Conservation (phyloP, 768 basidiomycete genomes). For the Kwoniella dendrophila region DNA sequence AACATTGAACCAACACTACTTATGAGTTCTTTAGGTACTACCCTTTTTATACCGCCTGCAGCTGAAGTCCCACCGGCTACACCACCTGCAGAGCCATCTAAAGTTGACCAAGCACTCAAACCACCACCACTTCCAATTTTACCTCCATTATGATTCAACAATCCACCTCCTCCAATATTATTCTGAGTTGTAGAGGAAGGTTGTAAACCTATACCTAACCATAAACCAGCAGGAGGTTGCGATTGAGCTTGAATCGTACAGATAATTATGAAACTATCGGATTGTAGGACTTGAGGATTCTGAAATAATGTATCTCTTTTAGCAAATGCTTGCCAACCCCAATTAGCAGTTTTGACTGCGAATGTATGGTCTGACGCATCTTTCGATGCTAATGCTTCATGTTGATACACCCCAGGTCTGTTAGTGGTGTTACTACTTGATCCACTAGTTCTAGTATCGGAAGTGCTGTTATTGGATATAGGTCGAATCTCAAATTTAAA, state of each 20-base stretch:
- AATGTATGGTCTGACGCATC: constrained; percentile 83
- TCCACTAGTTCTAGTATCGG: constrained; percentile 7
- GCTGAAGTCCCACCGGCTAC: constrained; percentile 51
- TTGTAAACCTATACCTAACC: constrained; percentile 52
- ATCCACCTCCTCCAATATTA: constrained; percentile 40
- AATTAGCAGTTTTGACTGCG: constrained; percentile 77
- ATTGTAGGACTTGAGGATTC: constrained; percentile 55
- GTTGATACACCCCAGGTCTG: constrained; percentile 5
- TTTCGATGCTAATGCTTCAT: constrained; percentile 59
- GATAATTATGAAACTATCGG: constrained; percentile 73
- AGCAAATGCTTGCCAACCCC: constrained; percentile 84
- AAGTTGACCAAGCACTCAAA: constrained; percentile 49
- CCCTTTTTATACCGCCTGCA: constrained; percentile 41
- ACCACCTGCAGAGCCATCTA: constrained; percentile 45
- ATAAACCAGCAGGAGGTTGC: constrained; percentile 58
- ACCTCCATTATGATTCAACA: constrained; percentile 17
- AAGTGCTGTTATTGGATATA: constrained; percentile 15
- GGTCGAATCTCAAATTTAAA: constrained; percentile 81
- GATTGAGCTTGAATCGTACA: constrained; percentile 77
- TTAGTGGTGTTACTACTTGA: background rate
- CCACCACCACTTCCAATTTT: constrained; percentile 42
- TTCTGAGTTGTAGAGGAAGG: constrained; percentile 52
- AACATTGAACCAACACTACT: constrained; percentile 73
- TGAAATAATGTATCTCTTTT: constrained; percentile 71
- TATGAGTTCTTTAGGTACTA: constrained; percentile 69